These are phyloP conservation scores for Solanum hybrid DNA, from an alignment of 305 asterid genomes.

Conservation along the genomic window DNA sequence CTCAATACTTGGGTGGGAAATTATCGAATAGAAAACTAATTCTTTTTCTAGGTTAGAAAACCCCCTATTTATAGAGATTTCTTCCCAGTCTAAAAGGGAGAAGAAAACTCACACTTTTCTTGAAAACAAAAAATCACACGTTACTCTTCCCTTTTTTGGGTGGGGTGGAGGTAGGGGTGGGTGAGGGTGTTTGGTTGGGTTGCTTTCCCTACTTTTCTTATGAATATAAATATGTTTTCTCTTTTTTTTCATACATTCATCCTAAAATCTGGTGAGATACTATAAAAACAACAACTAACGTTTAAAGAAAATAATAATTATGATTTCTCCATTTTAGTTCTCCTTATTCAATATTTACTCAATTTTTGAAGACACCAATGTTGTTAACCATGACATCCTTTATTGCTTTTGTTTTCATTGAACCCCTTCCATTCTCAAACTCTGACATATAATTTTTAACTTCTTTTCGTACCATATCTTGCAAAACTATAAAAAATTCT, in stretches of 20 bases:
- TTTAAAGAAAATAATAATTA: not conserved
- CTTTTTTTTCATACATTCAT: not conserved
- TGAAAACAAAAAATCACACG: too few relatives aligned
- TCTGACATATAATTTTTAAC: not conserved
- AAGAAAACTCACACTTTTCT: too few relatives aligned
- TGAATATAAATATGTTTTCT: not conserved
- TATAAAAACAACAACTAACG: not conserved
- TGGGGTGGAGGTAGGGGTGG: not conserved
- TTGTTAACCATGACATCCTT: not conserved
- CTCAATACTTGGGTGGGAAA: too few relatives aligned
- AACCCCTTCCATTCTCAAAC: not conserved
- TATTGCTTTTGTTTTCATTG: not conserved
- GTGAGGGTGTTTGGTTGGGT: not conserved
- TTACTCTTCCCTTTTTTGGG: too few relatives aligned
- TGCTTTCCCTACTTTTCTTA: not conserved
- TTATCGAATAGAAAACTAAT: too few relatives aligned
- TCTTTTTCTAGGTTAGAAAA: too few relatives aligned
- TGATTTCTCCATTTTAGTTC: not conserved
- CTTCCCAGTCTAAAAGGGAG: too few relatives aligned
- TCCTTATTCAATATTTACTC: not conserved
- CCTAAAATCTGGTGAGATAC: not conserved
- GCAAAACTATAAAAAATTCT: not conserved
- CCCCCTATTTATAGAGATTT: too few relatives aligned
- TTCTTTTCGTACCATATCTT: not conserved
- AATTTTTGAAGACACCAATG: not conserved